phyloP scores from a whole-genome alignment of 169 alveolate species.

The Fabrea salina region DNA sequence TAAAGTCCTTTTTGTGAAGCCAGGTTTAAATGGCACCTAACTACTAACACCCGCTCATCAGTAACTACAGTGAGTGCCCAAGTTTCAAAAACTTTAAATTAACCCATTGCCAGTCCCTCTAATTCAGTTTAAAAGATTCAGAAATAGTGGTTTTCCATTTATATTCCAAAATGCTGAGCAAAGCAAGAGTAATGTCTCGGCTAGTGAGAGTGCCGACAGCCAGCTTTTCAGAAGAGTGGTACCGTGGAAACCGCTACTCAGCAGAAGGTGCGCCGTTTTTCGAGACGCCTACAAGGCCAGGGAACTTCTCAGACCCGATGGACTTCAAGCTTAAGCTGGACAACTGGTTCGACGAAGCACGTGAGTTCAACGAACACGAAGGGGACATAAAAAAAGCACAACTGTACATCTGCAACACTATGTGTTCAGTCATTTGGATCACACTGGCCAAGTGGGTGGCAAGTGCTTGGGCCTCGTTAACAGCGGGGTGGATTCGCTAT shows the following conservation, averaged over 20 bases:
- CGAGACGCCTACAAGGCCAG: constrained; percentile 74
- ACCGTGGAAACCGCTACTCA: constrained; percentile 17
- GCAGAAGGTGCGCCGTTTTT: constrained; percentile 35
- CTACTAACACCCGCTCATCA: no score
- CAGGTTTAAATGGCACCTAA: no score
- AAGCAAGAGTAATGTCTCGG: neutral
- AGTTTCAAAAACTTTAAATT: no score
- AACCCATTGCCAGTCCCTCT: no score
- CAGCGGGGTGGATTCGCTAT: constrained; percentile 66
- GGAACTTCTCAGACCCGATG: constrained; percentile 75
- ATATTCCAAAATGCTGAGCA: constrained; percentile 20
- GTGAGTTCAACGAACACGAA: constrained; percentile 31
- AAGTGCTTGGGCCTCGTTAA: constrained; percentile 27
- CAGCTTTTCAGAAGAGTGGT: constrained; percentile 35
- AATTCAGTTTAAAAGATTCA: no score
- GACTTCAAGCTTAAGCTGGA: constrained; percentile 78
- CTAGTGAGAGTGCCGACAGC: constrained; percentile 21
- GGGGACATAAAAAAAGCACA: constrained; percentile 33
- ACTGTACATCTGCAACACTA: constrained; percentile 22
- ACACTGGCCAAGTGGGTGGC: constrained; percentile 19
- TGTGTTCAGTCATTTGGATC: neutral
- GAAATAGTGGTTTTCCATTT: no score
- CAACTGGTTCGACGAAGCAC: constrained; percentile 80
- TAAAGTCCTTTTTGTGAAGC: no score
- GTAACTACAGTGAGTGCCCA: no score